Evolutionary conservation across 306 rosid genomes (phyloP), one percentile per base, ranked within the genome.

Genomic region (Rosa chinensis): DNA sequence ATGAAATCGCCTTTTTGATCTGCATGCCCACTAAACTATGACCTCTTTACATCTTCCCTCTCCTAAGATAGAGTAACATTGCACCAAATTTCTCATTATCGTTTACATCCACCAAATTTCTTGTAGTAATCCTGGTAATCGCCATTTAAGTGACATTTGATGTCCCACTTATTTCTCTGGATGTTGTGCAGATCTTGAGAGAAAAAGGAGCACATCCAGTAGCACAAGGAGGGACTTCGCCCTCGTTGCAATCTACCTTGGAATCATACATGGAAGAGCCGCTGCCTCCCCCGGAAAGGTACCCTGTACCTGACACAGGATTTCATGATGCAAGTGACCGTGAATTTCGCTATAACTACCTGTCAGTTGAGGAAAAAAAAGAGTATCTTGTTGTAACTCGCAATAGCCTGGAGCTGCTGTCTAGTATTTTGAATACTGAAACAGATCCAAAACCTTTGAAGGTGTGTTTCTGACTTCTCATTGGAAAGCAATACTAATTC

Each of bases 351-450:
- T 76, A 86, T 69, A 74, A 55, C 71, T 78, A 71, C 74, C 55
- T 78, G 32, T 86, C 97, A 18, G 72, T 48, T 74, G 96, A 89
- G 84, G 93, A 88, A 70, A 89, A 86, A 87, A 92, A 85, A 77
- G 93, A 90, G 52, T 82, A 77, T 85, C 92, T 92, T 45, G 88
- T 85, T 73, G 79, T 92, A 66, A 86, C 97, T 66, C 92, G 96
- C 76, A 92, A 89, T 85, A 92, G 95, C 78, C 89, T 87, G 58
- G 97, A 92, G 64, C 77, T 92, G 75, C 89, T 92, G 73, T 82
- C 97, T 44, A 84, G 91, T 87, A 90, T 92, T 70, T 84, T 90
- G 82, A 84, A 68, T 72, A 80, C 90, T 37, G 95, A 90, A 74
- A 84, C 88, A 8, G 95, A 90, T 70, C 89, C 97, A 3, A 90